phyloP scores from a whole-genome alignment of 129 eudicot genomes.

The Heracleum sosnowskyi region DNA sequence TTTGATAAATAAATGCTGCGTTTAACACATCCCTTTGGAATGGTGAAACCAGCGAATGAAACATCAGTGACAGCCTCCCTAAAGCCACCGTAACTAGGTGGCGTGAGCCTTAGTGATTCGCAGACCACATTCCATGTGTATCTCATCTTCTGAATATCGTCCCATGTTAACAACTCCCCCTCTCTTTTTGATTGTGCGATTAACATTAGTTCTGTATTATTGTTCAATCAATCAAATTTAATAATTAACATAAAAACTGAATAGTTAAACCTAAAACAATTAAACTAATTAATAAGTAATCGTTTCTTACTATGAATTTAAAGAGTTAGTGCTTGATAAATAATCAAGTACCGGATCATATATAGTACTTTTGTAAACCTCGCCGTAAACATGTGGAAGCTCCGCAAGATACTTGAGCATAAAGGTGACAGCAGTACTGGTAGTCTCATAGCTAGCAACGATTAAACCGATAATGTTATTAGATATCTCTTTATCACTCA shows the following conservation, averaged over 20 bases:
- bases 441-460: slow-evolving; percentile 23
- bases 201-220: not conserved
- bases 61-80: slow-evolving; percentile 4
- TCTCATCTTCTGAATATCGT: slow-evolving; percentile 12
- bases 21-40: slow-evolving; percentile 13
- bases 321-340: too few species aligned
- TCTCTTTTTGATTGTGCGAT: not conserved
- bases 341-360: too few species aligned
- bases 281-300: too few species aligned
- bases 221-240: too few species aligned
- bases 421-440: slow-evolving; percentile 23
- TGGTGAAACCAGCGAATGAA: slow-evolving; percentile 2
- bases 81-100: slow-evolving; percentile 13
- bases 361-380: slow-evolving; percentile 33
- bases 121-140: slow-evolving; percentile 10
- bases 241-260: too few species aligned
- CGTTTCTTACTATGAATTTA: too few species aligned
- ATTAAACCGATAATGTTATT: slow-evolving; percentile 15
- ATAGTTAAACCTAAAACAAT: too few species aligned
- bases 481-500: slow-evolving; percentile 27
- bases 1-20: too few species aligned
- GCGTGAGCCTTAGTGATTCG: slow-evolving; percentile 12
- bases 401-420: slow-evolving; percentile 29
- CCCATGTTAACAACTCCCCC: slow-evolving; percentile 10
- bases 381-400: slow-evolving; percentile 28